Base-by-base conservation (phyloP, 352 stramenopile genomes). In the Globisporangium apiculatum region DNA sequence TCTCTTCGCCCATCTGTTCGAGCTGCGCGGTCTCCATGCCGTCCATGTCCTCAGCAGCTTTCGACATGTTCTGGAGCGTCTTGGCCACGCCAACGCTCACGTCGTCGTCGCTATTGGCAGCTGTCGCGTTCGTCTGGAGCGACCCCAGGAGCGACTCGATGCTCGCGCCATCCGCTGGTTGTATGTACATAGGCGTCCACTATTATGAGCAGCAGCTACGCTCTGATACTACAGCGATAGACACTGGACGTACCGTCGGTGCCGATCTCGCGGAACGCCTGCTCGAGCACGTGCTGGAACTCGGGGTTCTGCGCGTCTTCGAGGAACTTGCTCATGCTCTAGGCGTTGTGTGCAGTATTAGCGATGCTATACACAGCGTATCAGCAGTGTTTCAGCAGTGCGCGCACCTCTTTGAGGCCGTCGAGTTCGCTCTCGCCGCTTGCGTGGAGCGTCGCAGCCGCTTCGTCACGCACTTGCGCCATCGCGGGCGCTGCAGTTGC, bases 1-100 rank as follows among this genome's bases (percentile, higher is more conserved):
- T 98, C 15, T 98, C 81, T 66, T 98, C 91, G 55, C 89, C 89
- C 76, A 96, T 97, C 31, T 86, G 68, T 63, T 97, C 92, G 8
- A 92, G 62, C 51, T 94, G 83, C 7, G 72, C 78, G 8, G 78
- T 85, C 48, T 91, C 83, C 57, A 93, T 69, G 17, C 81, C 86
- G 52, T 95, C 86, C 76, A 94, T 89, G 57, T 91, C 86, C 66
- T 92, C 77, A 1, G 87, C 86, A 3, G 86, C 87, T 59, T 94
- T 90, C 17, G 86, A 77, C 84, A 96, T 93, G 62, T 90, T 93
- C 79, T 95, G 83, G 53, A 96, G 65, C 5, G 85, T 95, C 69
- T 93, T 93, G 55, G 83, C 82, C 37, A 96, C 85, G 1, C 82
- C 83, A 40, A 82, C 71, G 66, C 88, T 81, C 46, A 92, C 85